Evolutionary conservation across 2,329 filamentous ascomycete species (phyloP), one percentile per base, ranked within the genome.

Genomic region (Diaporthe nobilis): DNA sequence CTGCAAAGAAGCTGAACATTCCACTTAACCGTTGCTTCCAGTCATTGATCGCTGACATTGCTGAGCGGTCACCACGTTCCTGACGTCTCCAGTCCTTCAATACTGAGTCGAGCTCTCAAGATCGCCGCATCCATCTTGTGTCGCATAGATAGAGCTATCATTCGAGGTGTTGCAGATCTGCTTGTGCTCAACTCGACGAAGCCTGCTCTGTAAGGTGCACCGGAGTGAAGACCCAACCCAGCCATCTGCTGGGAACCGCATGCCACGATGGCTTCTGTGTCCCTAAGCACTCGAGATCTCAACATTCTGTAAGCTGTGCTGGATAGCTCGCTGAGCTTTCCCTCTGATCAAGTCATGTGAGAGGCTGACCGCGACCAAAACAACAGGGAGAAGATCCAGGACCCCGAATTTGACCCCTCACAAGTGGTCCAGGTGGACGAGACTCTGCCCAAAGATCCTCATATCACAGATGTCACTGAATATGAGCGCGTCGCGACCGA

Each of bases 351-450:
- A 31, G 28, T 60, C 58, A 37, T 68, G 5, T 13, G 13, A 25
- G 44, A 5, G 44, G 39, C 73, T 77, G 53, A 77, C 63, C 22
- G 39, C 39, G 25, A 42, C 34, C 28, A 53, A 15, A 25, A n/a
- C 22, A 7, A 1, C 25, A 77, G 75, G 34, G 88, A 90, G 77
- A 93, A 93, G 82, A 93, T 94, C 82, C 90, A 90, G 79, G 91
- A 94, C 77, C 92, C 92, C 1, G 92, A 94, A 80, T 88, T 88
- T 10, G 88, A 92, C 77, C 89, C 92, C 20, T 85, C 88, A 22
- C 84, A 87, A 13, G 85, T 87, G 17, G 83, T 91, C 72, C 85
- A 91, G 74, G 85, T 92, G 75, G 90, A 92, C 81, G 80, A 86
- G 58, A 87, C 85, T 42, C 84, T 88, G 76, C 90, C 87, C 12